Base-by-base conservation (phyloP, 2,329 filamentous ascomycete genomes). In the Cladosporium velox region DNA sequence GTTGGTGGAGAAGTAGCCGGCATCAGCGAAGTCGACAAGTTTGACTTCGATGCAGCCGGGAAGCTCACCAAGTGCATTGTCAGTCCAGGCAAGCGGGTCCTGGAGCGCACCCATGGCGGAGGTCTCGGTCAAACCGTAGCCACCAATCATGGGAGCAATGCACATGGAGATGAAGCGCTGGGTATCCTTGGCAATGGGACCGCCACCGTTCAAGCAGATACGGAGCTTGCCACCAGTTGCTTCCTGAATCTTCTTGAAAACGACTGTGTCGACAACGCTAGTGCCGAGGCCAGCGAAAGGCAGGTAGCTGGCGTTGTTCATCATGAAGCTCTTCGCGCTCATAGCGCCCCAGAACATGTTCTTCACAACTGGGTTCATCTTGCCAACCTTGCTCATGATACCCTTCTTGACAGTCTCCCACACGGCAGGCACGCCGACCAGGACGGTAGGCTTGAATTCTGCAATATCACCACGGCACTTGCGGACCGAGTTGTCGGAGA, bases 401-500 rank as follows among this genome's bases (percentile, higher is more conserved):
- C 95, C 95, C 84, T 99, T 99, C 84, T 93, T 94, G 74, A 99
- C 90, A 1, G 92, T 93, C 81, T 99, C 95, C 93, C 94, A 99
- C 35, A 99, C 90, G 66, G 96, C 93, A 1, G 95, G 95, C 3
- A 99, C 95, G 77, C 95, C 95, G 47, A 97, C 91, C 77, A 99
- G 86, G 76, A 97, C 86, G 1, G 93, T 96, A 0, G 95, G 95
- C 72, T 86, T 87, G 77, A 98, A 90, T 75, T 97, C 93, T 67
- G 91, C 90, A 80, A 99, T 97, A 73, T 99, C 95, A 72, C 95
- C 94, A 71, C 89, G 88, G 82, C 91, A 97, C 79, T 98, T 95
- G 71, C 90, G 89, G 79, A 96, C 90, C 24, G 91, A 96, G 3
- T 83, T 80, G 76, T 98, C 94, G 8, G 93, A 91, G 65, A 99